Conservation (phyloP, 495 filamentous ascomycete species). For the Penicillium macrosclerotiorum region DNA sequence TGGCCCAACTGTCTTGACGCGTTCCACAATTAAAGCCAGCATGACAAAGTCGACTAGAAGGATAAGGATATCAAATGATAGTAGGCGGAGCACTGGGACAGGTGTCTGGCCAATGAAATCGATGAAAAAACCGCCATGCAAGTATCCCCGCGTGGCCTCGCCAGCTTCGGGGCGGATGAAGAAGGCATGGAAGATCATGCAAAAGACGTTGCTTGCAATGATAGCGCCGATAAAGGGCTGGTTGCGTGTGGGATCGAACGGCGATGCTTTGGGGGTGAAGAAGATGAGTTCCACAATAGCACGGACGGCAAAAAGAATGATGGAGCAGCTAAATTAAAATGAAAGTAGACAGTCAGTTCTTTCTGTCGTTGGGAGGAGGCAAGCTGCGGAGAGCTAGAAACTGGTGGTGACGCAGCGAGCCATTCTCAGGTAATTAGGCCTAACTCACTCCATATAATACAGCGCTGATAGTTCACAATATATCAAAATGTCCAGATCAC, state of each 20-base stretch:
- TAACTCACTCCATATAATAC: slow-evolving; percentile 86
- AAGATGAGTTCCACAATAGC: slow-evolving; percentile 69
- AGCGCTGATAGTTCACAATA: slow-evolving; percentile 76
- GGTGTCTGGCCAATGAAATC: slow-evolving; percentile 88
- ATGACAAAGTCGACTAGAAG: slow-evolving; percentile 70
- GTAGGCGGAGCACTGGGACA: slow-evolving; percentile 59
- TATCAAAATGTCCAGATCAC: slow-evolving; percentile 74
- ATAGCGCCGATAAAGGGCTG: slow-evolving; percentile 70
- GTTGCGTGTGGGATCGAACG: slow-evolving; percentile 59
- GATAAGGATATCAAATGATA: slow-evolving; percentile 64
- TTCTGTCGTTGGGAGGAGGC: not conserved
- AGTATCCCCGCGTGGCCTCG: slow-evolving; percentile 74
- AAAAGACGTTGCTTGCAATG: slow-evolving; percentile 66
- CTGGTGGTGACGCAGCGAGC: no score
- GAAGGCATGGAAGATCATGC: slow-evolving; percentile 68
- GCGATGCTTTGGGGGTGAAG: slow-evolving; percentile 74
- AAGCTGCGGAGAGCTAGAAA: no score
- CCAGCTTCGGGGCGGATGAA: slow-evolving; percentile 61
- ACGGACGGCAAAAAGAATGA: slow-evolving; percentile 68
- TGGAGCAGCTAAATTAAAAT: slow-evolving; percentile 74
- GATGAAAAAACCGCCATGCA: slow-evolving; percentile 81
- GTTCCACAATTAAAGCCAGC: slow-evolving; percentile 69
- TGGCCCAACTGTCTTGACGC: slow-evolving; percentile 48
- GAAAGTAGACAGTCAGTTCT: no score
- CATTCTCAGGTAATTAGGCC: not conserved